These are phyloP conservation scores for Themeda triandra DNA, from an alignment of 176 grass and related monocot genomes.

Conservation along the genomic window DNA sequence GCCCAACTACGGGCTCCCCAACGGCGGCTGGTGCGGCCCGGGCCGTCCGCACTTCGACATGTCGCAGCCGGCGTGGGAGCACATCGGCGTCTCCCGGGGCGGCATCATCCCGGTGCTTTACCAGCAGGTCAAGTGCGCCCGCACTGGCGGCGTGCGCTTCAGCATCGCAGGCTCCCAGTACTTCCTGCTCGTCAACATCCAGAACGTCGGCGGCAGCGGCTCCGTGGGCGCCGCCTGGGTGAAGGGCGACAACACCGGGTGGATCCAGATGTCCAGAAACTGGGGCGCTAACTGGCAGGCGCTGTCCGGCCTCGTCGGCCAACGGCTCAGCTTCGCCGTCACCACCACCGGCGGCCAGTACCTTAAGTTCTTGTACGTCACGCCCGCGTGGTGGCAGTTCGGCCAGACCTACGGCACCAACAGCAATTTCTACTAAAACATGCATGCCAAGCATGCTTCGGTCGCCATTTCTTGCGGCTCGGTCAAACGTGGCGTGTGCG, in stretches of 20 bases:
- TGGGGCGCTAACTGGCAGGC: slow-evolving; percentile 66
- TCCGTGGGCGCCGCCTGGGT: slow-evolving; percentile 17
- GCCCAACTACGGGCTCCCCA: slow-evolving; percentile 29
- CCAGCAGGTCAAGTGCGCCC: slow-evolving; percentile 44
- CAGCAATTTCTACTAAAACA: slow-evolving; percentile 43
- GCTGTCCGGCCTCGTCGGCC: not conserved
- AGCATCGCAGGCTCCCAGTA: slow-evolving; percentile 32
- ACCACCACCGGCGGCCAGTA: slow-evolving; percentile 43
- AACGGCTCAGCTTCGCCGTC: slow-evolving; percentile 53
- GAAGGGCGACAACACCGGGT: slow-evolving; percentile 27
- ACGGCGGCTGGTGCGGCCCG: slow-evolving; percentile 63
- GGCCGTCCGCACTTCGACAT: slow-evolving; percentile 63
- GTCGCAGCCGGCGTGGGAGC: slow-evolving; percentile 58
- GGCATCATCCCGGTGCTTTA: slow-evolving; percentile 54
- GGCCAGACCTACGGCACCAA: slow-evolving; percentile 40
- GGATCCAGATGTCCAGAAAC: slow-evolving; percentile 41
- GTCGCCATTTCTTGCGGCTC: not conserved
- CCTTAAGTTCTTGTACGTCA: slow-evolving; percentile 35
- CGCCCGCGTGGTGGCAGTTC: slow-evolving; percentile 41
- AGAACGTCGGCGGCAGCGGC: slow-evolving; percentile 53
- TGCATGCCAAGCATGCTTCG: not conserved
- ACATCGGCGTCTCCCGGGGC: slow-evolving; percentile 17
- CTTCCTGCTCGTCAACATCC: slow-evolving; percentile 51
- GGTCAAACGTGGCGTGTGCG: not conserved
- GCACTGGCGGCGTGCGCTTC: slow-evolving; percentile 44